Evolutionary conservation across 192 early-diverging fungal species (phyloP), one percentile per base, ranked within the genome.

Genomic region (Backusella liffmaniae): DNA sequence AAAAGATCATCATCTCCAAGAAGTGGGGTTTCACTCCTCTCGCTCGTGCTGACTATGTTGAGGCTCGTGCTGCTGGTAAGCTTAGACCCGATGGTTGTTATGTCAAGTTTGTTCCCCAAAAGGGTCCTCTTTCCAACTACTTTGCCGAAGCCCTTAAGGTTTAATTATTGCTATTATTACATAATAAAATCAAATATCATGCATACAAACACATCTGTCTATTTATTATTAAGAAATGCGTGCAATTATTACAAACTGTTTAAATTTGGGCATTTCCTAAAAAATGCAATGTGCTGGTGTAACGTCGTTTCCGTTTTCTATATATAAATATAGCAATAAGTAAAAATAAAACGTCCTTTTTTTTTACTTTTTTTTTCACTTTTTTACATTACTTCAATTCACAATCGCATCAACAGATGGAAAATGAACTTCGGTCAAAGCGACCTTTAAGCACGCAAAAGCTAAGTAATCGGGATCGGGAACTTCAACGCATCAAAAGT

Each of bases 1-100:
- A 98, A 84, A 98, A 97, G 91, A 97, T 99, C 82, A 92, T 99
- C 79, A 85, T 99, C 76, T 99, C 98, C 84, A 98, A 98, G 91
- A 98, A 98, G 87, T 98, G 98, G 98, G 98, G 98, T 77, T 98
- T 99, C 91, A 99, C 98, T 88, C 98, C 98, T 89, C 88, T 97
- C 74, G 88, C 93, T 71, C 93, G 96, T 77, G 93, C 94, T 81
- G 93, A 97, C 79, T 99, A 98, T 85, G 85, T 91, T 46, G 90
- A 85, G 41, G 88, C 87, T 67, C 93, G 95, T 81, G 81, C 85
- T 70, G 88, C 87, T 67, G 94, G 94, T 70, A 86, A 86, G 62
- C 87, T 99, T 72, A 92, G 92, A 83, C 94, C 94, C 67, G 97
- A 99, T 85, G 96, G 96, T 82, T 93, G 91, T 82, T 92, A 96